Conservation (phyloP, 75 land plant genomes). For the Gnetum montanum region DNA sequence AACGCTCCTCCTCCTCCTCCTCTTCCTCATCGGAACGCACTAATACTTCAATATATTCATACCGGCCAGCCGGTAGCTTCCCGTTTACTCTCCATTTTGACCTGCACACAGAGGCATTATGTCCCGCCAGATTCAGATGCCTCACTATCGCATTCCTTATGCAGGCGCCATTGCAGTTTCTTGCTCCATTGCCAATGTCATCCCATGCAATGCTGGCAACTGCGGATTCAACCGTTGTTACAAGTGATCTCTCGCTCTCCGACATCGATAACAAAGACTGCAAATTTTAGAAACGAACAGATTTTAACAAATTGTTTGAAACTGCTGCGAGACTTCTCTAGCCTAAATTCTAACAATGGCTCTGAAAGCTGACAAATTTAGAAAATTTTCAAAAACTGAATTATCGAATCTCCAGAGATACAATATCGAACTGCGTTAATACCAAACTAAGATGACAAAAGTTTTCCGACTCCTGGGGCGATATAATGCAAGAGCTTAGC, state of each 20-base stretch:
- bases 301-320: too few species aligned
- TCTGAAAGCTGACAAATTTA: neutral
- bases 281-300: too few species aligned
- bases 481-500: neutral
- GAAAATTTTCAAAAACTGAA: neutral
- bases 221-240: neutral
- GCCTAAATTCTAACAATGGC: too few species aligned
- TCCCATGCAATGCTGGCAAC: slow-evolving; percentile 11
- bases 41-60: slow-evolving; percentile 34
- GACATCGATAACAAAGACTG: neutral
- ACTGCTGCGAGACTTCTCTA: too few species aligned
- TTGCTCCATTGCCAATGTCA: slow-evolving; percentile 10
- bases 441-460: neutral
- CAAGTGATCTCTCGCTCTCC: neutral
- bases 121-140: slow-evolving; percentile 17
- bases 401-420: neutral
- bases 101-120: slow-evolving; percentile 33
- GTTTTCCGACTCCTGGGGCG: neutral
- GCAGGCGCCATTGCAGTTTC: slow-evolving; percentile 36
- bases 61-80: slow-evolving; percentile 33
- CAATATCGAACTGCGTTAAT: neutral
- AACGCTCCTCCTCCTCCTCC: slow-evolving; percentile 6
- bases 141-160: slow-evolving; percentile 26
- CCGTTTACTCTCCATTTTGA: slow-evolving; percentile 19
- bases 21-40: slow-evolving; percentile 1